These are phyloP conservation scores for Puccinia sorghi DNA, from an alignment of 1,284 basidiomycete genomes.

Conservation along the genomic window DNA sequence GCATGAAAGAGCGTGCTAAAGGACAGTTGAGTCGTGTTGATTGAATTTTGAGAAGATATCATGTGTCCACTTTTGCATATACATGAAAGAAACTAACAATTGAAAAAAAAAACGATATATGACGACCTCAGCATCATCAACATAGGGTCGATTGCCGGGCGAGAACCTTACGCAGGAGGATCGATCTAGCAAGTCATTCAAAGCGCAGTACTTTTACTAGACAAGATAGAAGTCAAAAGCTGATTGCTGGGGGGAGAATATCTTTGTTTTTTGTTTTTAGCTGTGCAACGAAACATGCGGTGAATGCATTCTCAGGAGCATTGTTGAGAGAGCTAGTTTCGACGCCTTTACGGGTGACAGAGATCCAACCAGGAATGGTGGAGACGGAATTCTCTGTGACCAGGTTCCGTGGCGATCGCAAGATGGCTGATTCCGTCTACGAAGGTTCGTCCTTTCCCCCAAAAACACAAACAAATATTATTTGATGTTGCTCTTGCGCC, in stretches of 20 bases:
- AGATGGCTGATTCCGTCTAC: slow-evolving; percentile 83
- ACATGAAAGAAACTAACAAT: no score
- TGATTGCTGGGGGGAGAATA: not conserved
- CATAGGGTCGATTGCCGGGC: slow-evolving; percentile 87
- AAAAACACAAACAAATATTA: not conserved
- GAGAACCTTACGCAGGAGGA: slow-evolving; percentile 87
- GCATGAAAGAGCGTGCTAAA: slow-evolving; percentile 81
- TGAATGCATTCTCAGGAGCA: slow-evolving; percentile 80
- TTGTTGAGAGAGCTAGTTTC: slow-evolving; percentile 82
- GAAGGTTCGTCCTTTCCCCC: slow-evolving; percentile 64
- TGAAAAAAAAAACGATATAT: not conserved
- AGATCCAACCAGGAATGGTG: slow-evolving; percentile 71
- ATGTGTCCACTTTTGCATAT: not conserved
- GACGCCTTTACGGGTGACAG: slow-evolving; percentile 85
- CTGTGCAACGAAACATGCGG: slow-evolving; percentile 82
- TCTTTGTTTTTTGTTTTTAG: slow-evolving; percentile 55
- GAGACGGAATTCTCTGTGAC: slow-evolving; percentile 77
- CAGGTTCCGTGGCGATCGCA: slow-evolving; percentile 79
- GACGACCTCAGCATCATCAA: slow-evolving; percentile 71
- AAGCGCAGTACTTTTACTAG: slow-evolving; percentile 55
- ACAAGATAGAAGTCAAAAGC: slow-evolving; percentile 58
- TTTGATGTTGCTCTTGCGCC: not conserved
- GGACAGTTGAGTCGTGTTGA: slow-evolving; percentile 65
- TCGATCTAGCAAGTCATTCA: slow-evolving; percentile 61
- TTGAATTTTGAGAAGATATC: not conserved